Evolutionary conservation across 1,284 basidiomycete genomes (phyloP).

Genomic region (Leccinum pallidistipes): DNA sequence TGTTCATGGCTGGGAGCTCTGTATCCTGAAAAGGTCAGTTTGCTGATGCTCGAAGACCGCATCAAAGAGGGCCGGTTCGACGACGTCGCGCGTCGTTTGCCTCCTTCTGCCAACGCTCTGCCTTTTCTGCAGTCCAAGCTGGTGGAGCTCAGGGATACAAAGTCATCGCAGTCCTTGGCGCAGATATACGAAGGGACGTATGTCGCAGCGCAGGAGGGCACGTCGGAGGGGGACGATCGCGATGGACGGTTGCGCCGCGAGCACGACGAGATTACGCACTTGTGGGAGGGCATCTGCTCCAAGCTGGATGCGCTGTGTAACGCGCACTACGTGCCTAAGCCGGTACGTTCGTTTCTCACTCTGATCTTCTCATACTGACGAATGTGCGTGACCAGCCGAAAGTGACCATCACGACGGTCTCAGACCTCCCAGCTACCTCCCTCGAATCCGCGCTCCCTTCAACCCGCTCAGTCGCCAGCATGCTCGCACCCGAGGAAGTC

Average conservation of each 20-base stretch:
- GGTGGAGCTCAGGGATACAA: conserved; percentile 88
- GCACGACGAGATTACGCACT: conserved; percentile 80
- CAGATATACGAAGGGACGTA: conserved; percentile 98
- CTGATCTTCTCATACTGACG: conserved; percentile 1
- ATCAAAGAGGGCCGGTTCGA: conserved; percentile 89
- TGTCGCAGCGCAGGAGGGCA: conserved; percentile 59
- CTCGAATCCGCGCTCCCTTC: conserved; percentile 92
- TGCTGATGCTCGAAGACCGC: conserved; percentile 72
- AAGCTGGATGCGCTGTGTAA: conserved; percentile 96
- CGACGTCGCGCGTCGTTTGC: conserved; percentile 82
- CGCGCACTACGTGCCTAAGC: conserved; percentile 94
- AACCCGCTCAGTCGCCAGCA: conserved; percentile 69
- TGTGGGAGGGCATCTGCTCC: conserved; percentile 86
- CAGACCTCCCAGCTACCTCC: conserved; percentile 83
- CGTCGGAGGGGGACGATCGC: conserved; percentile 62
- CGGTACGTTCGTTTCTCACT: conserved; percentile 48
- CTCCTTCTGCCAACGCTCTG: conserved; percentile 51
- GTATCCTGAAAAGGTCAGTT: not conserved
- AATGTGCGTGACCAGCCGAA: conserved; percentile 66
- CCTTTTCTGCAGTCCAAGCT: conserved; percentile 90
- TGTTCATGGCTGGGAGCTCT: not conserved
- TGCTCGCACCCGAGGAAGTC: conserved; percentile 95
- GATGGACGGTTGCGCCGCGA: conserved; percentile 90
- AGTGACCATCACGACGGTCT: conserved; percentile 82
- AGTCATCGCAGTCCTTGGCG: conserved; percentile 86